Percentiles rank a stretch among this genome's conserved stretches.
Evolutionary conservation across 2,329 filamentous ascomycete genomes (phyloP).

Genomic region (Fusarium coicis): DNA sequence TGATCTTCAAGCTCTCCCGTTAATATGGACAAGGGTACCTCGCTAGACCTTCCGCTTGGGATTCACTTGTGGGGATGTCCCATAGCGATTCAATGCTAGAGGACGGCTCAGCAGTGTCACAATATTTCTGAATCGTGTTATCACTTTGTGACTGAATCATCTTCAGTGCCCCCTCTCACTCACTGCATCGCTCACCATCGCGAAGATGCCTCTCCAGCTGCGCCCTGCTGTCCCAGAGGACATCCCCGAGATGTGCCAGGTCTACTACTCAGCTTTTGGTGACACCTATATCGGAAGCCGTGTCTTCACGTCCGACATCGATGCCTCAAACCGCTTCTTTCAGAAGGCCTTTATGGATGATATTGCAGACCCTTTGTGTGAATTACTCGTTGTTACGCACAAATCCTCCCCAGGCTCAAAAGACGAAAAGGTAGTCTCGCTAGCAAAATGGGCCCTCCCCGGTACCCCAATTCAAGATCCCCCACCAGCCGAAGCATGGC

Average conservation of each 20-base stretch:
- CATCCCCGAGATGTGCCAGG: slow-evolving; percentile 51
- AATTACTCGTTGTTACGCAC: slow-evolving; percentile 53
- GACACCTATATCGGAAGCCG: slow-evolving; percentile 50
- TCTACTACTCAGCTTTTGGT: slow-evolving; percentile 59
- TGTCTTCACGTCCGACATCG: slow-evolving; percentile 50
- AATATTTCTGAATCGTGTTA: neutral
- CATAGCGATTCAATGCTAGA: neutral
- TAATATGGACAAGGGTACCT: slow-evolving; percentile 8
- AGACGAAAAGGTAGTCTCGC: slow-evolving; percentile 52
- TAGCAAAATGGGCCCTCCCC: slow-evolving; percentile 59
- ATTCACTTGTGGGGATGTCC: slow-evolving; percentile 16
- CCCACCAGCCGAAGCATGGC: slow-evolving; percentile 50
- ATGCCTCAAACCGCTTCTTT: slow-evolving; percentile 51
- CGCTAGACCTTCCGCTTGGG: slow-evolving; percentile 5
- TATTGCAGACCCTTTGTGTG: slow-evolving; percentile 51
- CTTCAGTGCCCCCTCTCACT: neutral
- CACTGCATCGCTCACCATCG: neutral
- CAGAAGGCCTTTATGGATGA: slow-evolving; percentile 49
- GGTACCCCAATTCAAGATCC: slow-evolving; percentile 39
- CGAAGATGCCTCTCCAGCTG: slow-evolving; percentile 45
- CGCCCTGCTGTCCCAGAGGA: slow-evolving; percentile 55
- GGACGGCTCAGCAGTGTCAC: neutral
- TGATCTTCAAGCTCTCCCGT: neutral
- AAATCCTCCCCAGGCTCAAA: slow-evolving; percentile 42
- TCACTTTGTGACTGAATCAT: neutral